Base-by-base conservation (phyloP, 2,329 filamentous ascomycete genomes). In the Penicillium aurantiogriseum region DNA sequence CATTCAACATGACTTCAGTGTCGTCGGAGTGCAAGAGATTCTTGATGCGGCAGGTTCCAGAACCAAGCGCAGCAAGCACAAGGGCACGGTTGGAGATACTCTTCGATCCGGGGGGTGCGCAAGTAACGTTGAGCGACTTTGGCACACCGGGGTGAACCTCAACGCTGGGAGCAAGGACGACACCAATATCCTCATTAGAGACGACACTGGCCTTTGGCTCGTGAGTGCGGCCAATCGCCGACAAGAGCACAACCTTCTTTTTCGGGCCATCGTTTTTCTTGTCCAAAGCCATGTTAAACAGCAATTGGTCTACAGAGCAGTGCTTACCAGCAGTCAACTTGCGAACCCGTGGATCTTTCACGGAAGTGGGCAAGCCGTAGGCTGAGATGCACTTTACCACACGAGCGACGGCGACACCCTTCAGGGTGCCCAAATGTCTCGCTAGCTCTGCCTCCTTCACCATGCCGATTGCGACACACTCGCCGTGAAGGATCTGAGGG, bases 401-500 rank as follows among this genome's bases (percentile, higher is more conserved):
- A 56, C 94, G 87, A 10, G 94, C 90, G 13, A 99, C 92, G 33
- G 93, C 94, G 54, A 89, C 90, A 6, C 91, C 91, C 50, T 88
- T 88, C 31, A 99, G 79, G 19, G 96, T 83, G 40, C 94, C 94
- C 1, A 99, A 82, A 74, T 92, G 90, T 56, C 94, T 88, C 25
- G 94, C 91, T 54, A 99, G 80, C 74, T 97, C 94, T 11, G 93
- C 94, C 76, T 99, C 94, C 74, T 95, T 96, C 58, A 97, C 90
- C 94, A 99, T 99, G 27, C 94, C 94, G 66, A 99, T 96, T 23
- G 94, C 91, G 11, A 99, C 93, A 62, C 90, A 92, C 73, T 99
- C 94, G 59, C 94, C 94, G 70, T 99, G 94, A 7, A 99, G 85
- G 38, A 99, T 87, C 74, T 99, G 93, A 0, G 94, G 94, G 0